Evolutionary conservation across 768 basidiomycete genomes (phyloP).

Genomic region (Rhodotorula graminis): DNA sequence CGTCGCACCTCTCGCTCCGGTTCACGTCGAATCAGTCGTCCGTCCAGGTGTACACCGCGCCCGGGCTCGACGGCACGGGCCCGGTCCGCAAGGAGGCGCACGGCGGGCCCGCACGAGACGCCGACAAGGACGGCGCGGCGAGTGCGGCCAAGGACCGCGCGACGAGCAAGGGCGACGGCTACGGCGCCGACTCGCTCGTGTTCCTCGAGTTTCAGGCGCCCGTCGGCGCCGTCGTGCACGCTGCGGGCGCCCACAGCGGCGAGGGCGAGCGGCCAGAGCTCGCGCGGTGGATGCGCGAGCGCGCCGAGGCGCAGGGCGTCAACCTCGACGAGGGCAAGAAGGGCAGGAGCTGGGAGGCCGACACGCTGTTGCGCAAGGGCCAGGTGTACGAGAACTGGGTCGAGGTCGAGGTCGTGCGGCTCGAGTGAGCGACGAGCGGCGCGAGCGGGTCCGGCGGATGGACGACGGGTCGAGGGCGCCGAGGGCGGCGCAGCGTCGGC

Average conservation of each 20-base stretch:
- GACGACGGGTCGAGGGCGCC: too few relatives aligned
- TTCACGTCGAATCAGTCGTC: constrained; percentile 24
- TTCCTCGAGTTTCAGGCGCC: constrained; percentile 39
- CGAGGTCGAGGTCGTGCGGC: constrained; percentile 20
- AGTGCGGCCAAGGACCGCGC: background rate
- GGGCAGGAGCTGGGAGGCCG: constrained; percentile 22
- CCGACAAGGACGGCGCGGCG: background rate
- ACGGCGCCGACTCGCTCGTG: constrained; percentile 1
- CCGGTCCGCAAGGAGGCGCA: constrained; percentile 16
- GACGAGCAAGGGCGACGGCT: background rate
- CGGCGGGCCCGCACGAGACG: background rate
- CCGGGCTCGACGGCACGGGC: constrained; percentile 8
- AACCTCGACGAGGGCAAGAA: background rate
- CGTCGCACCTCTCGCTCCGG: constrained; percentile 18
- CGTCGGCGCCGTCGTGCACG: constrained; percentile 19
- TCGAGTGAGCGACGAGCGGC: background rate
- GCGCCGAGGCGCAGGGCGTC: background rate
- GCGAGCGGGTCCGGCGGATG: too few relatives aligned
- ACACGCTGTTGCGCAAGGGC: constrained; percentile 20
- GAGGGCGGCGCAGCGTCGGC: too few relatives aligned
- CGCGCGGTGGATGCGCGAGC: constrained; percentile 1
- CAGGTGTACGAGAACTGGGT: constrained; percentile 35
- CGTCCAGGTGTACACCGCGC: constrained; percentile 32
- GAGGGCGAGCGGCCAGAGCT: background rate
- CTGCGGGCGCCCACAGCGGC: background rate